phyloP scores from a whole-genome alignment of 768 basidiomycete species.

The Kwoniella shandongensis region DNA sequence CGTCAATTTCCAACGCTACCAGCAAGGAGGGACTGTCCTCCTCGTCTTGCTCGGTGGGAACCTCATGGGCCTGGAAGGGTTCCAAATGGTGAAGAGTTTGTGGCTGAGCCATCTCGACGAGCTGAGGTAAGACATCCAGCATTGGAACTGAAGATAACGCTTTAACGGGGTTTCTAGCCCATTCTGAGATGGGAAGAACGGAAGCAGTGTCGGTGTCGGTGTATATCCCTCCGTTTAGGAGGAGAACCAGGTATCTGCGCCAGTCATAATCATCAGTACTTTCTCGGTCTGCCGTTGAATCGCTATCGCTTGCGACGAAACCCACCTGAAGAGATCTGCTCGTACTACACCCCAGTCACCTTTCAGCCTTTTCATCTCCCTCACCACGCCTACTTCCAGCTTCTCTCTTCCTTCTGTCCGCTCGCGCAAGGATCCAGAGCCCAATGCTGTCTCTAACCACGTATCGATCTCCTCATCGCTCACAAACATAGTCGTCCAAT shows the following conservation, averaged over 20 bases:
- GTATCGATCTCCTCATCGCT: constrained; percentile 24
- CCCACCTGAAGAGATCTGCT: constrained; percentile 25
- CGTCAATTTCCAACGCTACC: constrained; percentile 32
- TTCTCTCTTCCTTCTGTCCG: too few relatives aligned
- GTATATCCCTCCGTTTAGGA: constrained; percentile 41
- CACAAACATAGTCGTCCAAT: constrained; percentile 23
- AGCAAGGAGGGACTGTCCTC: constrained; percentile 20
- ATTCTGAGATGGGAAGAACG: constrained; percentile 26
- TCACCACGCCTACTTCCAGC: constrained; percentile 5
- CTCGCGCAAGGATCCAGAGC: not conserved
- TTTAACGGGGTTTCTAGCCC: constrained; percentile 19
- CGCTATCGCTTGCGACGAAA: not conserved
- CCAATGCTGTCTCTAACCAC: constrained; percentile 20
- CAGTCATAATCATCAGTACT: not conserved
- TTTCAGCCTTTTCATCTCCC: constrained; percentile 20
- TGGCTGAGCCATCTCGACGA: not conserved
- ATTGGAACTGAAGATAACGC: constrained; percentile 10
- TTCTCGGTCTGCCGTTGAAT: not conserved
- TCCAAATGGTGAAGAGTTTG: too few relatives aligned
- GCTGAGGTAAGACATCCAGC: constrained; percentile 14
- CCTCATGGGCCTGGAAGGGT: too few relatives aligned
- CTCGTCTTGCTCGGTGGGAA: not conserved
- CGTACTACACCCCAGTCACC: constrained; percentile 23
- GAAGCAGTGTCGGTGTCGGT: constrained; percentile 43
- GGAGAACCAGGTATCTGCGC: constrained; percentile 34